Percentiles rank a stretch among this genome's conserved stretches.
Conservation (phyloP, 2,329 filamentous ascomycete genomes). For the Aspergillus sp. region DNA sequence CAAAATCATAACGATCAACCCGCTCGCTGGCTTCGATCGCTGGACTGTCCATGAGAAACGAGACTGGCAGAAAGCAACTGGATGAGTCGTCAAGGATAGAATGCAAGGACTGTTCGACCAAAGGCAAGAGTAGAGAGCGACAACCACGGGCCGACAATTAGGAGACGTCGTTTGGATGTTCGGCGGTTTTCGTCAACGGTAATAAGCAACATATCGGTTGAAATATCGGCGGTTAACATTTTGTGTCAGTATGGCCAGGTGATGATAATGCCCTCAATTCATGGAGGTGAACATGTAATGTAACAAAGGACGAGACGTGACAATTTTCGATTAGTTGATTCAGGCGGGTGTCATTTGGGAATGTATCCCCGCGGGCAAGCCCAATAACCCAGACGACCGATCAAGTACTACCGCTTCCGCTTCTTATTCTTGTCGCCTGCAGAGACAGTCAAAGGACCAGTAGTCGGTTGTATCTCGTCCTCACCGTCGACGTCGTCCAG, state of each 20-base stretch:
- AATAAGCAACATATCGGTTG: too few relatives aligned
- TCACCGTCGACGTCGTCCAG: constrained; percentile 40
- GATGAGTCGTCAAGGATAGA: constrained; percentile 9
- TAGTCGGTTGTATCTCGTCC: constrained; percentile 40
- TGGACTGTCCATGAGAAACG: constrained; percentile 16
- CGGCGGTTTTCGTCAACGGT: too few relatives aligned
- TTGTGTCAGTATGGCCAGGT: too few relatives aligned
- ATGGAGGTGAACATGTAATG: background rate
- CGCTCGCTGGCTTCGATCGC: constrained; percentile 23
- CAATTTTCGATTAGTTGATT: too few relatives aligned
- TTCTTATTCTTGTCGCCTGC: constrained; percentile 45
- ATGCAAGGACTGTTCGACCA: constrained; percentile 6
- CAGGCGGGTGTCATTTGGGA: too few relatives aligned
- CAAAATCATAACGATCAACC: constrained; percentile 13
- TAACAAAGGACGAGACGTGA: background rate
- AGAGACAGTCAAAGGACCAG: constrained; percentile 21
- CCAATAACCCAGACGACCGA: background rate
- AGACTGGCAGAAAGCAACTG: constrained; percentile 10
- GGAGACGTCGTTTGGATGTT: too few relatives aligned
- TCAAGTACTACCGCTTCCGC: constrained; percentile 50
- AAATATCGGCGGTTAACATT: too few relatives aligned
- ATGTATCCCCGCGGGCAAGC: too few relatives aligned
- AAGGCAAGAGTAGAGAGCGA: background rate
- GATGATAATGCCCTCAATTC: background rate
- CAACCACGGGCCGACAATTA: background rate